Conservation (phyloP, 148 eudicot species). For the Oxyria digyna region DNA sequence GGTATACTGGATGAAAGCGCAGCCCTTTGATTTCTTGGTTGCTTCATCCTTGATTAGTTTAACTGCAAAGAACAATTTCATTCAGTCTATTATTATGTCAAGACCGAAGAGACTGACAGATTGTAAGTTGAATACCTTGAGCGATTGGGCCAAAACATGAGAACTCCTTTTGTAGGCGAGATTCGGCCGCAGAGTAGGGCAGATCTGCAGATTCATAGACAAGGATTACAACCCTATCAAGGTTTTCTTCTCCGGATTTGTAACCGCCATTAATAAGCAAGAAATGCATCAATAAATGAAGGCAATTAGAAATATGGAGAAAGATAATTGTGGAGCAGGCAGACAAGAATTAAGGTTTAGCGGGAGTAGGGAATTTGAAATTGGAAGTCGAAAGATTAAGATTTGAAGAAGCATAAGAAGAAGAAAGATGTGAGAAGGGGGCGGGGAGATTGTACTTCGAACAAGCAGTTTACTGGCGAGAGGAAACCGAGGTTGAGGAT, state of each 20-base stretch:
- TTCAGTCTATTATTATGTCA: slow-evolving; percentile 1
- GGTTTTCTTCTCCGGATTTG: background rate
- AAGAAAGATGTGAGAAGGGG: background rate
- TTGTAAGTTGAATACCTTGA: background rate
- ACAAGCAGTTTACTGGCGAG: background rate
- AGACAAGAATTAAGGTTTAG: background rate
- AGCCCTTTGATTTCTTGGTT: slow-evolving; percentile 33
- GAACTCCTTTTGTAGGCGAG: slow-evolving; percentile 1
- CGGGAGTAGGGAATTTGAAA: background rate
- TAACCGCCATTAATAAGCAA: background rate
- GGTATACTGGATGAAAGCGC: slow-evolving; percentile 34
- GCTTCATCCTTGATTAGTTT: background rate
- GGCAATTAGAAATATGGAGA: background rate
- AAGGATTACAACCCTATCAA: background rate
- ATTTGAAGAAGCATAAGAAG: background rate
- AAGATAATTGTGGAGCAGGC: background rate
- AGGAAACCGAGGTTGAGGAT: background rate
- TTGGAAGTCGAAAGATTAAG: background rate
- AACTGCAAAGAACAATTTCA: background rate
- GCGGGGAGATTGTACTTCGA: background rate
- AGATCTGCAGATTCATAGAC: background rate
- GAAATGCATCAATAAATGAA: background rate
- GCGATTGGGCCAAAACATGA: background rate
- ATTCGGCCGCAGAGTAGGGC: background rate
- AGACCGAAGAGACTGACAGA: background rate